These are phyloP conservation scores for Candida vartiovaarae DNA, from an alignment of 805 yeast species.

Conservation along the genomic window DNA sequence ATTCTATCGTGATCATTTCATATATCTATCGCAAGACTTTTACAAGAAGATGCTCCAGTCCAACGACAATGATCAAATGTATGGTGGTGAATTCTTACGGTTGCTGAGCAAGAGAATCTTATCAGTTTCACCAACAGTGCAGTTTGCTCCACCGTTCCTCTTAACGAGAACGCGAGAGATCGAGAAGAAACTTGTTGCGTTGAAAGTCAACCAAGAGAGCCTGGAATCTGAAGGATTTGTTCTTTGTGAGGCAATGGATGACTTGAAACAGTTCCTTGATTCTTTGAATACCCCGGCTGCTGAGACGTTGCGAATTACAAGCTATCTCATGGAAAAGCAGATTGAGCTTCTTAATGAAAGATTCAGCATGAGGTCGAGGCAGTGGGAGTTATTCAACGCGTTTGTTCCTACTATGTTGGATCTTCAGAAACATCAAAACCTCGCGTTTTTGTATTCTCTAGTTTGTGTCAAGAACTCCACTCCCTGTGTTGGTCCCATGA, in stretches of 20 bases:
- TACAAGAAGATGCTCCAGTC: slow-evolving; percentile 22
- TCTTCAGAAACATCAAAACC: slow-evolving; percentile 69
- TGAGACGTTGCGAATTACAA: slow-evolving; percentile 27
- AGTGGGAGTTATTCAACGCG: slow-evolving; percentile 59
- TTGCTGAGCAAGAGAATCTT: slow-evolving; percentile 45
- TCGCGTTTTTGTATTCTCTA: slow-evolving; percentile 72
- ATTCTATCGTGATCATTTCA: slow-evolving; percentile 62
- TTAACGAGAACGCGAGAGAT: slow-evolving; percentile 47
- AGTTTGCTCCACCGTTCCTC: slow-evolving; percentile 62
- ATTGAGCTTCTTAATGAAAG: slow-evolving; percentile 25
- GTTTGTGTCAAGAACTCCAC: slow-evolving; percentile 80
- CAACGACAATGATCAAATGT: slow-evolving; percentile 15
- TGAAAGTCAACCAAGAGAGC: slow-evolving; percentile 20
- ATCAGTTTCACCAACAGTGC: slow-evolving; percentile 82
- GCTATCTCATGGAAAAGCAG: slow-evolving; percentile 26
- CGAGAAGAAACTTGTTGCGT: slow-evolving; percentile 31
- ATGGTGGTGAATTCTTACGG: slow-evolving; percentile 31
- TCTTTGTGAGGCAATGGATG: slow-evolving; percentile 5
- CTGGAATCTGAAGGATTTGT: slow-evolving; percentile 9
- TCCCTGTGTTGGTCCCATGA: slow-evolving; percentile 88
- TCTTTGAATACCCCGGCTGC: slow-evolving; percentile 5
- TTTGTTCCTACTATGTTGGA: slow-evolving; percentile 53
- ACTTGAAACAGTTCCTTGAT: slow-evolving; percentile 9
- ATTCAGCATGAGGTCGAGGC: slow-evolving; percentile 34
- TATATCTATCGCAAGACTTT: slow-evolving; percentile 37